phyloP scores from a whole-genome alignment of 371 early-diverging fungal genomes.

The Mortierella sp. region DNA sequence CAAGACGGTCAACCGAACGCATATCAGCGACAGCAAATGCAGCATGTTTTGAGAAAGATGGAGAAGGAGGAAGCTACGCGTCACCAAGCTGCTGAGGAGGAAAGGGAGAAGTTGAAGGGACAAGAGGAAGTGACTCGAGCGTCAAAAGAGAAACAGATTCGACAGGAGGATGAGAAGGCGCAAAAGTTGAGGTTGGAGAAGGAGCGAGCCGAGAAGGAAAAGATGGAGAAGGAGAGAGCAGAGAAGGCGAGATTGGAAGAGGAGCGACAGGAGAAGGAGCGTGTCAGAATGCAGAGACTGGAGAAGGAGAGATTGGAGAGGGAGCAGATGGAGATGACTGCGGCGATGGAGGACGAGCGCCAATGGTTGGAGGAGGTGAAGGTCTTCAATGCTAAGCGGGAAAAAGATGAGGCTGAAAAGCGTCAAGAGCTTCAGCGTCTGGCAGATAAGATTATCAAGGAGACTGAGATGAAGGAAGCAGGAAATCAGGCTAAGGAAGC shows the following conservation, averaged over 20 bases:
- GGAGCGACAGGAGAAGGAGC: neutral
- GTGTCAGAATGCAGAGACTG: neutral
- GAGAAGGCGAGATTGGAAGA: neutral
- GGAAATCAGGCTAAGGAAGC: neutral
- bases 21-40: slow-evolving; percentile 35
- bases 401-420: neutral
- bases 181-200: neutral
- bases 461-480: no score
- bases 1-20: slow-evolving; percentile 22
- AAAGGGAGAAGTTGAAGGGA: neutral
- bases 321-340: neutral
- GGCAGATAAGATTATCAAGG: neutral
- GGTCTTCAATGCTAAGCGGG: no score
- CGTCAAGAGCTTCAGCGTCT: neutral
- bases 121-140: neutral
- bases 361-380: neutral
- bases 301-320: neutral
- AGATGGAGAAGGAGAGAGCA: neutral
- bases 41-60: neutral
- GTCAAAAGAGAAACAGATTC: neutral
- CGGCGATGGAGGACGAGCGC: neutral
- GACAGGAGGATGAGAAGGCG: neutral
- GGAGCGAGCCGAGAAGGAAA: neutral
- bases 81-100: neutral
- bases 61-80: neutral